Evolutionary conservation across 768 basidiomycete genomes (phyloP), one percentile per base, ranked within the genome.

Genomic region (Amanita fuliginea): DNA sequence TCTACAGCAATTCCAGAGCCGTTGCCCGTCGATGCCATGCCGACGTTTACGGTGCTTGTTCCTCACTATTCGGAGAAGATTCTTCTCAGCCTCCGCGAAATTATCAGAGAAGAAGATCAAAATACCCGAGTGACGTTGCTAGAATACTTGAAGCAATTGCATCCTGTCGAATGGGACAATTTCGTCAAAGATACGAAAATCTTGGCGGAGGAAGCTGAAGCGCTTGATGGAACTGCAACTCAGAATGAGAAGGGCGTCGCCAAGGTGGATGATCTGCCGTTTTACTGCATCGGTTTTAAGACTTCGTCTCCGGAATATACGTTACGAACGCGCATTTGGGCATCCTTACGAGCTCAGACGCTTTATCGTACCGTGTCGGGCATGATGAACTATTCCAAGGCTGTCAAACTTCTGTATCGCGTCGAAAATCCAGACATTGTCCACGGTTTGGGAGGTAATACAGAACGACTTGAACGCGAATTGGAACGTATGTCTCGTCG

Each of bases 331-430:
- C 90, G 96, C 66, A 99, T 99, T 57, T 98, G 96, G 96, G 95
- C 96, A 2, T 97, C 94, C 2, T 77, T 99, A 22, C 90, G 96
- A 47, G 94, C 94, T 4, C 96, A 99, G 68, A 99, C 96, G 0
- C 79, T 99, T 28, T 99, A 99, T 67, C 85, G 96, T 54, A 99
- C 96, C 9, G 92, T 98, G 16, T 98, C 96, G 4, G 96, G 96
- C 54, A 97, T 99, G 91, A 98, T 99, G 96, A 98, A 99, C 71
- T 99, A 99, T 69, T 87, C 92, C 60, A 99, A 99, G 70, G 96
- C 96, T 21, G 95, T 99, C 82, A 99, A 99, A 67, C 77, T 99
- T 33, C 78, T 98, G 16, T 98, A 98, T 66, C 89, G 96, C 32
- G 95, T 99, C 54, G 96, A 98, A 69, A 98, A 97, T 66, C 96